A percentile compares a stretch with the other conserved stretches of the same genome.
These are phyloP conservation scores for Epithemia pelagica DNA, from an alignment of 108 stramenopile species.

Conservation along the genomic window DNA sequence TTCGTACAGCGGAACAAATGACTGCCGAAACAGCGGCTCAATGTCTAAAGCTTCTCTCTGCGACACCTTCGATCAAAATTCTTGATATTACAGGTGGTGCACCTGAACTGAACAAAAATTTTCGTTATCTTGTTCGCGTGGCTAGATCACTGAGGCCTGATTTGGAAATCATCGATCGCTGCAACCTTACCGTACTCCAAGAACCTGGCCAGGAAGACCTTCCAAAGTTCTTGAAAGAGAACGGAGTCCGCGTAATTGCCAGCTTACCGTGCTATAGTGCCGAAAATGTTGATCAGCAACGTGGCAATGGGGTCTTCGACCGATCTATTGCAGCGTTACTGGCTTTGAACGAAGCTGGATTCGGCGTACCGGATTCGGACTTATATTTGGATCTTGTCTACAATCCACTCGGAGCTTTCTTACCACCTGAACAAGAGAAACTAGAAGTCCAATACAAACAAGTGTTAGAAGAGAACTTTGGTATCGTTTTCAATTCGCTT, in stretches of 20 bases:
- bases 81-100: slow-evolving; percentile 97
- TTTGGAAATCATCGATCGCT: slow-evolving; percentile 93
- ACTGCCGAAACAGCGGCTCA: slow-evolving; percentile 79
- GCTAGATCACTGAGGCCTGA: slow-evolving; percentile 64
- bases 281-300: slow-evolving; percentile 91
- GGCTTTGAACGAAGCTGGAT: slow-evolving; percentile 90
- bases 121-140: slow-evolving; percentile 84
- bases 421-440: slow-evolving; percentile 80
- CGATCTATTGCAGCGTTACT: slow-evolving; percentile 85
- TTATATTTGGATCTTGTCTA: slow-evolving; percentile 87
- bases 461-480: slow-evolving; percentile 83
- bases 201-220: slow-evolving; percentile 94
- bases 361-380: slow-evolving; percentile 35
- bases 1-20: slow-evolving; percentile 84
- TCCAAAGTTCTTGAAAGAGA: slow-evolving; percentile 85
- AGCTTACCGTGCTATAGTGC: slow-evolving; percentile 90
- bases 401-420: slow-evolving; percentile 93
- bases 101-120: slow-evolving; percentile 88
- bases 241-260: slow-evolving; percentile 86
- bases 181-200: slow-evolving; percentile 92
- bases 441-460: slow-evolving; percentile 84
- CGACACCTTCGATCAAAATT: slow-evolving; percentile 75
- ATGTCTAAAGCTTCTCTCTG: slow-evolving; percentile 72
- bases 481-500: slow-evolving; percentile 84
- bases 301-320: slow-evolving; percentile 92